A percentile compares a stretch with the other conserved stretches of the same genome.
phyloP scores from a whole-genome alignment of 1,284 basidiomycete genomes.

The Vanrija pseudolonga region DNA sequence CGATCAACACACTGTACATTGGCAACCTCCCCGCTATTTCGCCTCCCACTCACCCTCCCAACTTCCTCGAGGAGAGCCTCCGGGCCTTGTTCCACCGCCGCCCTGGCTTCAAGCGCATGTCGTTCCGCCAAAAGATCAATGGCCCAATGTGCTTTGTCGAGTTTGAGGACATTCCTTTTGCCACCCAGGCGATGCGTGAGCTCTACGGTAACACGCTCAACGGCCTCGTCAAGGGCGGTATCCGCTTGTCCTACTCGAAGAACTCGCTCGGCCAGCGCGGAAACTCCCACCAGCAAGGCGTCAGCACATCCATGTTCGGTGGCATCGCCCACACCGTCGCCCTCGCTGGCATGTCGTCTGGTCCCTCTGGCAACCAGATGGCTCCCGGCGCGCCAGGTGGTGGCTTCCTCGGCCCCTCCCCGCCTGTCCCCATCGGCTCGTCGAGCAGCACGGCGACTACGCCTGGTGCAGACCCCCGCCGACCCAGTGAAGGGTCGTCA shows the following conservation, averaged over 20 bases:
- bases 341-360: constrained; percentile 36
- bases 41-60: constrained; percentile 61
- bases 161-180: constrained; percentile 85
- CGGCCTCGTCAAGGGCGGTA: constrained; percentile 89
- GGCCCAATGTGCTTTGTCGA: constrained; percentile 98
- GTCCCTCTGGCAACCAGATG: constrained; percentile 8
- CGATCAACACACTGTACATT: constrained; percentile 92
- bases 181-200: constrained; percentile 78
- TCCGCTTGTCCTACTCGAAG: constrained; percentile 93
- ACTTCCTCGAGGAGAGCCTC: constrained; percentile 78
- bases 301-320: constrained; percentile 35
- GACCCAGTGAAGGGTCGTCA: constrained; percentile 20
- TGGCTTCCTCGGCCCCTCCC: constrained; percentile 2
- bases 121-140: constrained; percentile 90
- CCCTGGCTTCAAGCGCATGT: constrained; percentile 83
- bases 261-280: constrained; percentile 70
- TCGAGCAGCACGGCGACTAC: constrained; percentile 3
- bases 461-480: constrained; percentile 1
- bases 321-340: constrained; percentile 46
- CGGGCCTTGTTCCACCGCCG: constrained; percentile 73
- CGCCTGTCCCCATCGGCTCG: constrained; percentile 14
- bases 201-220: constrained; percentile 87
- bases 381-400: constrained; percentile 1
- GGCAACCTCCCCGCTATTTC: constrained; percentile 81
- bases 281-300: constrained; percentile 32